Evolutionary conservation across 805 yeast species (phyloP), one percentile per base, ranked within the genome.

Genomic region (Kuraishia capsulata): DNA sequence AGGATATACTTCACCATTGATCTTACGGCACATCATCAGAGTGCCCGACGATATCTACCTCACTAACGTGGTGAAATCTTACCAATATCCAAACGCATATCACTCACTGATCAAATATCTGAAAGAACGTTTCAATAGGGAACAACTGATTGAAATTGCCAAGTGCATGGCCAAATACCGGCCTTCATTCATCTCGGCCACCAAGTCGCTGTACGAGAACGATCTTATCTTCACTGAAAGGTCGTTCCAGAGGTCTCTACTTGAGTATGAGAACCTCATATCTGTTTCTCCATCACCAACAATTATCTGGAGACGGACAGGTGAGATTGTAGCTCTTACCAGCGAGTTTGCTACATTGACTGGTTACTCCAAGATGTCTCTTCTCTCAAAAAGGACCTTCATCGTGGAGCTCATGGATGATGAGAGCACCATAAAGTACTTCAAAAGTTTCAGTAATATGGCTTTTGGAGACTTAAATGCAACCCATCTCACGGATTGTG

Each of bases 331-430:
- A 9, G 84, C 84, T 6, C 74, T 82, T 8, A 81, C 88, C 4
- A 77, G 79, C 44, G 92, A 84, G 49, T 74, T 85, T 50, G 73
- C 82, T 23, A 73, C 78, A 3, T 61, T 85, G 44, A 73, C 89
- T 4, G 84, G 86, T 1, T 76, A 78, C 54, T 67, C 74, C 9
- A 62, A 71, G 44, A 67, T 71, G 42, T 77, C 78, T 32, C 57
- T 83, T 8, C 51, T 82, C 2, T 65, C 78, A 4, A 72, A 76
- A 45, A 59, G 85, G 39, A 71, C 73, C 2, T 86, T 81, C 49
- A 81, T 85, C 18, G 78, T 85, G 47, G 94, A 85, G 55, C 62
- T 85, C 35, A 80, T 86, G 87, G 92, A 83, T 59, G 90, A 83
- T 52, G 76, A 74, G 45, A 73, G 82, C 28, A 80, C 86, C 14